These are phyloP conservation scores for Aspergillus hiratsukae DNA, from an alignment of 2,329 filamentous ascomycete genomes.

Conservation along the genomic window DNA sequence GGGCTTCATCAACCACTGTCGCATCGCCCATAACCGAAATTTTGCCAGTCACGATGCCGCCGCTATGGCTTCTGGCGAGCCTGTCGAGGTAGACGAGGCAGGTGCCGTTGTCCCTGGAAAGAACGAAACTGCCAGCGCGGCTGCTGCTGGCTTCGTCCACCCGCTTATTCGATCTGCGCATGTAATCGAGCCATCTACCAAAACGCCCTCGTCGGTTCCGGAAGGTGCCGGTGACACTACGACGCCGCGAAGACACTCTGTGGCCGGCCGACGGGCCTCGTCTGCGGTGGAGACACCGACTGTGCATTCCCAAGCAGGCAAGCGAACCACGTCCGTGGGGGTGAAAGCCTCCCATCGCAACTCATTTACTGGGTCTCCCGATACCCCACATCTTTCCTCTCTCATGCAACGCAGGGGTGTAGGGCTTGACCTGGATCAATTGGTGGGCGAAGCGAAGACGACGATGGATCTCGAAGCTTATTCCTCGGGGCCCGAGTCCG, in stretches of 20 bases:
- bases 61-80: slow-evolving; percentile 78
- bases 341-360: slow-evolving; percentile 16
- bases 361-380: slow-evolving; percentile 52
- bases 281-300: slow-evolving; percentile 24
- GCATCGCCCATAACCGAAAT: slow-evolving; percentile 87
- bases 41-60: slow-evolving; percentile 97
- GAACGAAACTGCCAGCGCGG: slow-evolving; percentile 25
- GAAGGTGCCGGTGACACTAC: slow-evolving; percentile 7
- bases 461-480: slow-evolving; percentile 37
- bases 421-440: slow-evolving; percentile 54
- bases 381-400: slow-evolving; percentile 64
- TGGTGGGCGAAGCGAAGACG: slow-evolving; percentile 53
- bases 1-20: slow-evolving; percentile 98
- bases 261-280: slow-evolving; percentile 7
- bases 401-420: slow-evolving; percentile 61
- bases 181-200: slow-evolving; percentile 19
- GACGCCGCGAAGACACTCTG: slow-evolving; percentile 19
- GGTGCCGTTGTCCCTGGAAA: slow-evolving; percentile 43
- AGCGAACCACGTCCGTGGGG: slow-evolving; percentile 15
- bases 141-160: slow-evolving; percentile 53
- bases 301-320: neutral
- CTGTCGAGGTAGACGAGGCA: slow-evolving; percentile 65
- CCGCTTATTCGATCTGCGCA: slow-evolving; percentile 57
- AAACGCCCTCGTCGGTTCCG: slow-evolving; percentile 13
- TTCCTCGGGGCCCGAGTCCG: slow-evolving; percentile 37